A percentile compares a stretch with the other conserved stretches of the same genome.
Conservation (phyloP, 352 stramenopile genomes). For the Phytopythium aichiense region DNA sequence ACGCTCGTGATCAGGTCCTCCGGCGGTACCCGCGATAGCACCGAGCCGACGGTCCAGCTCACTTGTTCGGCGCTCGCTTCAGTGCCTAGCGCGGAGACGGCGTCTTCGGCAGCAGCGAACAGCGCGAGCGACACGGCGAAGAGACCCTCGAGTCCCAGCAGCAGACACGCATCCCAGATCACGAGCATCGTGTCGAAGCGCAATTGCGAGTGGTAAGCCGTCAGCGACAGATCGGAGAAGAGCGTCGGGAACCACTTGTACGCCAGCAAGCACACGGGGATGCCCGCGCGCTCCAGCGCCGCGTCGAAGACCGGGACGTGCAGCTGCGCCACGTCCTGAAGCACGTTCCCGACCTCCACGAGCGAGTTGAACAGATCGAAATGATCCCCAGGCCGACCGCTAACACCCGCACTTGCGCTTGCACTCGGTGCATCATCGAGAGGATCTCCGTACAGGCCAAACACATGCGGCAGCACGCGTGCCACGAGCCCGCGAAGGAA, state of each 20-base stretch:
- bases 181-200: slow-evolving; percentile 70
- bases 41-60: slow-evolving; percentile 49
- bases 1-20: slow-evolving; percentile 72
- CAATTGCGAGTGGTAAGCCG: slow-evolving; percentile 65
- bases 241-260: slow-evolving; percentile 89
- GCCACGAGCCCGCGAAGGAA: slow-evolving; percentile 64
- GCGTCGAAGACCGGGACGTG: slow-evolving; percentile 61
- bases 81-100: slow-evolving; percentile 35
- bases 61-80: slow-evolving; percentile 58
- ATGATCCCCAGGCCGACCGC: slow-evolving; percentile 33
- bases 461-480: slow-evolving; percentile 72
- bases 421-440: slow-evolving; percentile 1
- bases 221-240: slow-evolving; percentile 81
- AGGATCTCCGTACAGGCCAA: slow-evolving; percentile 46
- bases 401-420: neutral
- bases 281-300: slow-evolving; percentile 45
- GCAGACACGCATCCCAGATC: slow-evolving; percentile 77
- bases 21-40: slow-evolving; percentile 41
- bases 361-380: slow-evolving; percentile 74
- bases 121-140: slow-evolving; percentile 71
- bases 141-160: slow-evolving; percentile 78
- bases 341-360: slow-evolving; percentile 57
- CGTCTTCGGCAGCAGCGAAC: slow-evolving; percentile 56
- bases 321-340: slow-evolving; percentile 70
- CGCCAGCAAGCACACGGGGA: slow-evolving; percentile 74